Evolutionary conservation across 257 asterid genomes (phyloP), one percentile per base, ranked within the genome.

Genomic region (Nicotiana knightiana): DNA sequence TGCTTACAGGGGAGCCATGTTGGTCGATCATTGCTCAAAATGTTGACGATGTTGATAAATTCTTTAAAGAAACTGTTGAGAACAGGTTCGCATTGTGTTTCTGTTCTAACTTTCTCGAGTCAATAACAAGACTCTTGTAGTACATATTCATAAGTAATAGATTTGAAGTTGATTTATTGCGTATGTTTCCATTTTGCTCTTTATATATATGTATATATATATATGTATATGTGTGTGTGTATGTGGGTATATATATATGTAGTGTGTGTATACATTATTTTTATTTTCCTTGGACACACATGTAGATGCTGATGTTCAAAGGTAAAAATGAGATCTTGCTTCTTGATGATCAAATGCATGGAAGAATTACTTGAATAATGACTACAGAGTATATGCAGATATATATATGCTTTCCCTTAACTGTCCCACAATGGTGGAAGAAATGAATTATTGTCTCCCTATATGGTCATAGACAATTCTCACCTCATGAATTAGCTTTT

Each of bases 61-160:
- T 91, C 87, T 93, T 96, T 88, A 94, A 91, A 86, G 94, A 90
- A 84, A 92, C 93, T 65, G 87, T 91, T 17, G 98, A 96, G 83
- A 96, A 96, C 89, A 94, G 99, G 99, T 81, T 26, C 51, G 21
- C 58, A 71, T 79, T 28, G 9, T 11, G 48, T 83, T 80, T 62
- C 5, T 80, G 2, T n/a, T 61, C 28, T 26, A 26, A 51, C 43
- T 75, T 15, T 75, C 79, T 75, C 0, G 63, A 26, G 46, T 24
- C 79, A 11, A 51, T 46, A 15, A 15, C 59, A 48, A 51, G 63
- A 75, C 53, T 75, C 37, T 75, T 75, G 17, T 75, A 28, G 26
- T 51, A 51, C 79, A 51, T 71, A 21, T 75, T 28, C 53, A 51
- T 15, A 26, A 26, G 16, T 59, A 73, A 13, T 18, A 48, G 43